phyloP scores from a whole-genome alignment of 805 yeast genomes.

The Hanseniaspora guilliermondii region DNA sequence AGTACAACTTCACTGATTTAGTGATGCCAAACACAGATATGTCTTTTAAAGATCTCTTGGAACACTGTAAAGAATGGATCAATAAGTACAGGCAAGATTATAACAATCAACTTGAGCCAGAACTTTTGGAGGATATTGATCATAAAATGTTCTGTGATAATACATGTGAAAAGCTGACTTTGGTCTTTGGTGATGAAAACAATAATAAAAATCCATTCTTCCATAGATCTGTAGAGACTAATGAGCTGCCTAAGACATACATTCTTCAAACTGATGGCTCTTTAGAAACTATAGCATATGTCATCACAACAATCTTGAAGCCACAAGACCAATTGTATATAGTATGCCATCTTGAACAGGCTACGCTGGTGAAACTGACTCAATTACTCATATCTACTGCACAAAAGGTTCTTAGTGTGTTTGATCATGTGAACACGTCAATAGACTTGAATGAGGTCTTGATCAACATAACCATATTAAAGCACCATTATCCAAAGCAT shows the following conservation, averaged over 20 bases:
- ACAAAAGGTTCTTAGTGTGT: conserved; percentile 4
- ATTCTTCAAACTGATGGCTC: conserved; percentile 5
- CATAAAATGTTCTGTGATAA: conserved; percentile 7
- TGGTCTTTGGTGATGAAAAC: neutral
- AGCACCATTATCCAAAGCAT: conserved; percentile 13
- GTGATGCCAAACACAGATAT: conserved; percentile 9
- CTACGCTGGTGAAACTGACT: conserved; percentile 1
- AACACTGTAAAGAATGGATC: conserved; percentile 4
- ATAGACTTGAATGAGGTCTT: neutral
- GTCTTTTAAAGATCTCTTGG: neutral
- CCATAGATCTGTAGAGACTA: neutral
- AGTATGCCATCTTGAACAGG: neutral
- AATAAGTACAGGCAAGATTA: conserved; percentile 1
- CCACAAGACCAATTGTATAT: conserved; percentile 1
- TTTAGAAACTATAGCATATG: conserved; percentile 5
- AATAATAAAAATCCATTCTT: neutral
- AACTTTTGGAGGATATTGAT: neutral
- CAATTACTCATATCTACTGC: neutral
- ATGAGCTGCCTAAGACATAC: conserved; percentile 10
- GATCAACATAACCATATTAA: conserved; percentile 3
- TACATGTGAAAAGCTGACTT: conserved; percentile 10
- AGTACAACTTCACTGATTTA: conserved; percentile 4
- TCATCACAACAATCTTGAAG: neutral
- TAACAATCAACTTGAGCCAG: conserved; percentile 2
- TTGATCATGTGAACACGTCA: conserved; percentile 2